Conservation (phyloP, 139 green algal genomes). For the Pycnococcus provasolii region DNA sequence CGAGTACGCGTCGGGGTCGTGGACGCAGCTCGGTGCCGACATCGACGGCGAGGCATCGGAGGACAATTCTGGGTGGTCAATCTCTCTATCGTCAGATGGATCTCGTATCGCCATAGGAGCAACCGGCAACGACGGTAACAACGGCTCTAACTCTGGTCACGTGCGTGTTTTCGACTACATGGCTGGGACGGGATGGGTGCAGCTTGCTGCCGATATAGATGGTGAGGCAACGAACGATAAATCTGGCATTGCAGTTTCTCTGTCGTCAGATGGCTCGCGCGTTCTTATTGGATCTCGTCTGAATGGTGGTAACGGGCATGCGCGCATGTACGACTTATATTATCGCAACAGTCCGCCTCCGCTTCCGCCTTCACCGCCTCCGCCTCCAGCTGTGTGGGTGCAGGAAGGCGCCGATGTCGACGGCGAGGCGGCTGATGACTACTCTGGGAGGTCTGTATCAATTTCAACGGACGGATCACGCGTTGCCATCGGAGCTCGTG, state of each 20-base stretch:
- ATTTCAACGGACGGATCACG: not conserved
- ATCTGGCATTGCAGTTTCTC: not conserved
- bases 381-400: too few relatives aligned
- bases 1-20: not conserved
- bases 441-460: too few relatives aligned
- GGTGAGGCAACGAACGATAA: slow-evolving; percentile 1
- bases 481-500: not conserved
- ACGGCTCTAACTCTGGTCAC: not conserved
- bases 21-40: not conserved
- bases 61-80: not conserved
- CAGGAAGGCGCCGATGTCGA: too few relatives aligned
- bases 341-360: too few relatives aligned
- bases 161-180: not conserved
- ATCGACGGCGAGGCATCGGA: not conserved
- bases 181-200: not conserved
- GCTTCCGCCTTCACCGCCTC: too few relatives aligned
- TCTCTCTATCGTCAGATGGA: not conserved
- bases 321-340: not conserved
- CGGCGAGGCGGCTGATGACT: too few relatives aligned
- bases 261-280: not conserved
- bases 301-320: not conserved
- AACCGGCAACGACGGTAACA: not conserved
- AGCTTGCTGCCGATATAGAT: not conserved
- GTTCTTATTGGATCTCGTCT: not conserved
- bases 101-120: not conserved